phyloP scores from a whole-genome alignment of 345 rosid genomes.

The Mallotus nudiflorus region DNA sequence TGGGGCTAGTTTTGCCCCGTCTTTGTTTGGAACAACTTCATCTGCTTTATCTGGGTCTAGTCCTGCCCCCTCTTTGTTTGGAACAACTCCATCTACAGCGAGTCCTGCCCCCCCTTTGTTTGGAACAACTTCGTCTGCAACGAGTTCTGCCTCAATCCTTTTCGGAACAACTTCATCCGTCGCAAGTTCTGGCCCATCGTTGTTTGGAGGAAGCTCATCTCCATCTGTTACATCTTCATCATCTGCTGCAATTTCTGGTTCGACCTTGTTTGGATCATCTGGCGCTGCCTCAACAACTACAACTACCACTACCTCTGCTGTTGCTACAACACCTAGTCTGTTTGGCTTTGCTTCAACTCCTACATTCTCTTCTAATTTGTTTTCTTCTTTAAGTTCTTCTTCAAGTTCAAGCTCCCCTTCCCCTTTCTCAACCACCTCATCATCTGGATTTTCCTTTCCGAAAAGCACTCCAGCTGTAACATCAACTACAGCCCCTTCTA shows the following conservation, averaged over 20 bases:
- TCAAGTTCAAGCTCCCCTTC: too few relatives aligned
- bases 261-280: conserved; percentile 6
- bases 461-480: conserved; percentile 37
- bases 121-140: background rate
- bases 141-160: background rate
- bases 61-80: conserved; percentile 27
- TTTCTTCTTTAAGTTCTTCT: too few relatives aligned
- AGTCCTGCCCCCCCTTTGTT: conserved; percentile 6
- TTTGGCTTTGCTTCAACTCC: background rate
- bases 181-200: too few relatives aligned
- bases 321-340: background rate
- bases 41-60: conserved; percentile 13
- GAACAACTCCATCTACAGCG: conserved; percentile 26
- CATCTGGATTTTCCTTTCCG: conserved; percentile 46
- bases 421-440: too few relatives aligned
- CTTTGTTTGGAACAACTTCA: conserved; percentile 35
- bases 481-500: conserved; percentile 34
- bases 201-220: background rate
- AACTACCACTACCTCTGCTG: background rate
- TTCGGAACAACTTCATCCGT: background rate
- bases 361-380: background rate
- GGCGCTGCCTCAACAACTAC: conserved; percentile 4
- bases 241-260: conserved; percentile 2
- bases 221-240: background rate
- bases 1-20: conserved; percentile 20